phyloP scores from a whole-genome alignment of 495 filamentous ascomycete genomes.

The Hypoxylon fuscum region DNA sequence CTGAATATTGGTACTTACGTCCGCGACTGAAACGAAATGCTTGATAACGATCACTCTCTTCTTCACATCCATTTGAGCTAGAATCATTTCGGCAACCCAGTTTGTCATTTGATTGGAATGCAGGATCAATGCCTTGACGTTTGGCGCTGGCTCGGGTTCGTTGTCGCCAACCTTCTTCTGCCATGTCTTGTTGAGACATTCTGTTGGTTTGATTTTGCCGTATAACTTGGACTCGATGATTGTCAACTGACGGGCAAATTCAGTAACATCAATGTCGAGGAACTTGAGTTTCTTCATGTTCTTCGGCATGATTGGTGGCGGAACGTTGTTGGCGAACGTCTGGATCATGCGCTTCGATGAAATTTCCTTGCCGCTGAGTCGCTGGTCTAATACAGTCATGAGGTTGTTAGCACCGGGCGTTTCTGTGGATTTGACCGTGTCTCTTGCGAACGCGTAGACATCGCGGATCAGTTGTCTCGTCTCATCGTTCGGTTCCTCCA shows the following conservation, averaged over 20 bases:
- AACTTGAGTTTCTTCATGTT: constrained; percentile 99
- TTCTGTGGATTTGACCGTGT: constrained; percentile 89
- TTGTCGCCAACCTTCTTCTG: constrained; percentile 86
- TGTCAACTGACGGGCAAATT: constrained; percentile 95
- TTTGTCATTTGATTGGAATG: constrained; percentile 99
- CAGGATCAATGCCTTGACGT: constrained; percentile 94
- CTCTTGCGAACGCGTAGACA: constrained; percentile 89
- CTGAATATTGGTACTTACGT: constrained; percentile 65
- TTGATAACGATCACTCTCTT: constrained; percentile 98
- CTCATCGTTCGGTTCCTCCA: constrained; percentile 87
- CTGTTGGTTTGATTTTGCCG: constrained; percentile 91
- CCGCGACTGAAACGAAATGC: constrained; percentile 95
- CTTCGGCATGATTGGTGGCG: constrained; percentile 92
- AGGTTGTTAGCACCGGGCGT: constrained; percentile 85
- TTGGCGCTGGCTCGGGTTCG: constrained; percentile 88
- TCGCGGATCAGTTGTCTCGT: constrained; percentile 85
- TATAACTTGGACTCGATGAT: constrained; percentile 97
- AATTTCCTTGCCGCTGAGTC: constrained; percentile 84
- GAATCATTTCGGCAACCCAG: constrained; percentile 99
- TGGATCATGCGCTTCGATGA: constrained; percentile 87
- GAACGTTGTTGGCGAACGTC: constrained; percentile 79
- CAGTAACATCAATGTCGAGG: constrained; percentile 92
- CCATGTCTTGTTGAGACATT: constrained; percentile 98
- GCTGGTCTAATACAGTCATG: constrained; percentile 85
- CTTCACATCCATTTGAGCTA: constrained; percentile 91